Evolutionary conservation across 306 rosid species (phyloP).

Genomic region (Pterocarpus macrocarpus): DNA sequence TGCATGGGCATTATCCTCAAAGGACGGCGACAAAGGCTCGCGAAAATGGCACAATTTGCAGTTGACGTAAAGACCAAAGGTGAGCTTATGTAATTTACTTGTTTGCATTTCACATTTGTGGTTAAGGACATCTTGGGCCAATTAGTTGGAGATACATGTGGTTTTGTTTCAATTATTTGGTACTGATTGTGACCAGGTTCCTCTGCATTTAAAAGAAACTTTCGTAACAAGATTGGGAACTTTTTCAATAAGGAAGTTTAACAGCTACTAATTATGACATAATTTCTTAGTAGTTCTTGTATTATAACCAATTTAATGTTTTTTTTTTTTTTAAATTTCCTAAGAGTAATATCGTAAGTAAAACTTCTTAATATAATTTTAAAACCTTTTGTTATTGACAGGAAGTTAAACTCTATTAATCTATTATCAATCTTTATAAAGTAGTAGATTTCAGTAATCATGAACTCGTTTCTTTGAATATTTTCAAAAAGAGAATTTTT

Average conservation of each 20-base stretch:
- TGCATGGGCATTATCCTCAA: conserved; percentile 40
- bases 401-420: background rate
- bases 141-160: background rate
- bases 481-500: too few species aligned
- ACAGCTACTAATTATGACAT: background rate
- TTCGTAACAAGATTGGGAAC: background rate
- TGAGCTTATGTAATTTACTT: conserved; percentile 2
- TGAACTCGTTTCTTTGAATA: background rate
- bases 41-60: conserved; percentile 53
- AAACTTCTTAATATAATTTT: too few species aligned
- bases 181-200: conserved; percentile 21
- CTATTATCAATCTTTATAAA: too few species aligned
- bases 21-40: conserved; percentile 68
- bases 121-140: background rate
- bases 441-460: too few species aligned
- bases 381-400: too few species aligned
- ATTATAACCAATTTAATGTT: background rate
- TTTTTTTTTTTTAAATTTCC: background rate
- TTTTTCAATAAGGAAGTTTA: background rate
- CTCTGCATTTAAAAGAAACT: background rate
- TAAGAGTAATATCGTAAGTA: background rate
- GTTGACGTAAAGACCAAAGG: background rate
- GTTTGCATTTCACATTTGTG: conserved; percentile 14
- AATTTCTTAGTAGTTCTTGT: background rate
- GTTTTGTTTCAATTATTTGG: background rate